These are phyloP conservation scores for Boletus sp. DNA, from an alignment of 1,284 basidiomycete species.

Conservation along the genomic window DNA sequence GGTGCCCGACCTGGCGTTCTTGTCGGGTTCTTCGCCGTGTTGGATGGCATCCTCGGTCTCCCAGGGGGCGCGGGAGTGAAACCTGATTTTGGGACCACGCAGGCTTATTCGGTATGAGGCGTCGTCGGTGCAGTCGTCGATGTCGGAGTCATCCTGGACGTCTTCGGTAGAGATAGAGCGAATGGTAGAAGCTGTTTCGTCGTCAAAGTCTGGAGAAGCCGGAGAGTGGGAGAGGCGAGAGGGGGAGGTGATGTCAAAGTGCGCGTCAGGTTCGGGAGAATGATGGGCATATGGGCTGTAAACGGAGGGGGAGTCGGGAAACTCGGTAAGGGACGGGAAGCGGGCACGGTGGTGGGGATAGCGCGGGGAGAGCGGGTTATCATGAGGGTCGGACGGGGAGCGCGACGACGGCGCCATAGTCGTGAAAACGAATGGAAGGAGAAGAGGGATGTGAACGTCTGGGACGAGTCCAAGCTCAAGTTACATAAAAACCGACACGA, in stretches of 20 bases:
- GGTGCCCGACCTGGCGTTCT: conserved; percentile 27
- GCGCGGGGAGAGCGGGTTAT: neutral
- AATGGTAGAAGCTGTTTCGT: conserved; percentile 48
- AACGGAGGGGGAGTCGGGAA: conserved; percentile 63
- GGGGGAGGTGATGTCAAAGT: too few relatives aligned
- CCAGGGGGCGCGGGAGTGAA: conserved; percentile 78
- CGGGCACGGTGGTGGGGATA: conserved; percentile 36
- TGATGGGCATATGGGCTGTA: conserved; percentile 51
- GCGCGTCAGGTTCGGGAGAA: conserved; percentile 31
- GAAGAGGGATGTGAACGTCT: neutral
- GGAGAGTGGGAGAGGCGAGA: conserved; percentile 44
- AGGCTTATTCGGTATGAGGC: conserved; percentile 54
- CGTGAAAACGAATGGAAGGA: neutral
- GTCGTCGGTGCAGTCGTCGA: conserved; percentile 38
- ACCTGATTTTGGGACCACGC: conserved; percentile 73
- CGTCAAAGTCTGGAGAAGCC: conserved; percentile 55
- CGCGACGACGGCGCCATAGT: conserved; percentile 17
- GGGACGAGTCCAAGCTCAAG: conserved; percentile 1
- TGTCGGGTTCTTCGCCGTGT: conserved; percentile 43
- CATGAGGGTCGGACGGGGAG: conserved; percentile 1
- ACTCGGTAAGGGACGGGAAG: conserved; percentile 52
- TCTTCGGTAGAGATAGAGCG: conserved; percentile 31
- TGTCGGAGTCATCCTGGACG: conserved; percentile 29
- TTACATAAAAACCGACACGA: conserved; percentile 25
- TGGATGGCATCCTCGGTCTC: conserved; percentile 54